phyloP scores from a whole-genome alignment of 257 asterid species.

The Linaria vulgaris region DNA sequence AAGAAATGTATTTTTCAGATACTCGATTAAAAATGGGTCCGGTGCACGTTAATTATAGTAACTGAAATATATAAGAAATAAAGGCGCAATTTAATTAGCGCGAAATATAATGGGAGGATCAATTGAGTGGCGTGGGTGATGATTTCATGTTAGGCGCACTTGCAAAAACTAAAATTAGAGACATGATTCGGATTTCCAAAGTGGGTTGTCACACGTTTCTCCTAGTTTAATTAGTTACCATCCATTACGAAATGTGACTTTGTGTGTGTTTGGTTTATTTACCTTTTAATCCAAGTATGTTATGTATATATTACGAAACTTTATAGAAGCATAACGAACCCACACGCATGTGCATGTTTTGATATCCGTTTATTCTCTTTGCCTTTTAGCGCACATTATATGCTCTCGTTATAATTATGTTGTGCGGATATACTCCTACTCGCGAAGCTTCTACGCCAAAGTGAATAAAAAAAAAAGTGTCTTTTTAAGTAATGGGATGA shows the following conservation, averaged over 20 bases:
- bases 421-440: constrained; percentile 24
- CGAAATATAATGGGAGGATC: constrained; percentile 19
- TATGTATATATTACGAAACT: constrained; percentile 25
- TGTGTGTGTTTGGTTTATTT: constrained; percentile 7
- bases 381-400: constrained; percentile 43
- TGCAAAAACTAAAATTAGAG: background rate
- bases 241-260: constrained; percentile 16
- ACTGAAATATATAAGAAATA: background rate
- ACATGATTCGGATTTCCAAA: constrained; percentile 41
- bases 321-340: constrained; percentile 44
- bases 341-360: constrained; percentile 74
- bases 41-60: background rate
- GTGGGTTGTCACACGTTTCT: constrained; percentile 32
- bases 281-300: constrained; percentile 19
- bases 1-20: no score
- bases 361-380: constrained; percentile 54
- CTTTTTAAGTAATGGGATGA: background rate
- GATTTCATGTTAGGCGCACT: constrained; percentile 51
- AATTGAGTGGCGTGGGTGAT: constrained; percentile 46
- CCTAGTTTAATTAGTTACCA: constrained; percentile 23
- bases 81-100: constrained; percentile 7
- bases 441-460: constrained; percentile 35
- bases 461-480: background rate
- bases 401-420: constrained; percentile 38
- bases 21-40: no score